A percentile compares a stretch with the other conserved stretches of the same genome.
These are phyloP conservation scores for Jacaranda copaia DNA, from an alignment of 257 asterid genomes.

Conservation along the genomic window DNA sequence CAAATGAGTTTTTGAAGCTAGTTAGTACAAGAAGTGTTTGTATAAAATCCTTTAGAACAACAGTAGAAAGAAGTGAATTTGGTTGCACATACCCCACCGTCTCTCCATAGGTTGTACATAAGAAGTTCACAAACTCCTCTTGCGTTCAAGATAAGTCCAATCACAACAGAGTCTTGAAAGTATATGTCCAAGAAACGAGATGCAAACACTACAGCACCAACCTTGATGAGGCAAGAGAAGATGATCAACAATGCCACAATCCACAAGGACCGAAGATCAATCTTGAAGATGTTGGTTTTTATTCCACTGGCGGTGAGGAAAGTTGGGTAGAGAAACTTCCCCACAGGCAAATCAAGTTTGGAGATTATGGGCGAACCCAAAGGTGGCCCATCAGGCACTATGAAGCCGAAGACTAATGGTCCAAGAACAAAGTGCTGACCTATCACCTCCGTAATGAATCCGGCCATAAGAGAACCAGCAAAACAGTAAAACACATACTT, in stretches of 20 bases:
- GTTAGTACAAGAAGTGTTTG: background rate
- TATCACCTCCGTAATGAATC: slow-evolving; percentile 54
- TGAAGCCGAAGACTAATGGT: slow-evolving; percentile 62
- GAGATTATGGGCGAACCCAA: slow-evolving; percentile 57
- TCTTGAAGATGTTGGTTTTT: slow-evolving; percentile 61
- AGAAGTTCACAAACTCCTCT: slow-evolving; percentile 72
- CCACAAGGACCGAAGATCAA: slow-evolving; percentile 49
- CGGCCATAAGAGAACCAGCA: slow-evolving; percentile 32
- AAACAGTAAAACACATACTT: slow-evolving; percentile 44
- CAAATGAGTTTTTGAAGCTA: background rate
- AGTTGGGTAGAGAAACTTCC: slow-evolving; percentile 70
- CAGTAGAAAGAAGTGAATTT: background rate
- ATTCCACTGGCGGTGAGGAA: slow-evolving; percentile 78
- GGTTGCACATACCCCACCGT: slow-evolving; percentile 51
- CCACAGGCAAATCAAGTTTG: slow-evolving; percentile 64
- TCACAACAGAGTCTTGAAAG: slow-evolving; percentile 53
- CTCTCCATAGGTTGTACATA: slow-evolving; percentile 62
- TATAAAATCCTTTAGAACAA: background rate
- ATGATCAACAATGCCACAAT: slow-evolving; percentile 42
- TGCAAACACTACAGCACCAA: slow-evolving; percentile 43
- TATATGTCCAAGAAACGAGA: slow-evolving; percentile 45
- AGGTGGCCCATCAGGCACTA: slow-evolving; percentile 79
- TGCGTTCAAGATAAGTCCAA: slow-evolving; percentile 70
- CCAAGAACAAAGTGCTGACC: slow-evolving; percentile 85
- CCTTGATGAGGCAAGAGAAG: slow-evolving; percentile 46